Evolutionary conservation across 1,284 basidiomycete genomes (phyloP).

Genomic region (Tilletia walkeri): DNA sequence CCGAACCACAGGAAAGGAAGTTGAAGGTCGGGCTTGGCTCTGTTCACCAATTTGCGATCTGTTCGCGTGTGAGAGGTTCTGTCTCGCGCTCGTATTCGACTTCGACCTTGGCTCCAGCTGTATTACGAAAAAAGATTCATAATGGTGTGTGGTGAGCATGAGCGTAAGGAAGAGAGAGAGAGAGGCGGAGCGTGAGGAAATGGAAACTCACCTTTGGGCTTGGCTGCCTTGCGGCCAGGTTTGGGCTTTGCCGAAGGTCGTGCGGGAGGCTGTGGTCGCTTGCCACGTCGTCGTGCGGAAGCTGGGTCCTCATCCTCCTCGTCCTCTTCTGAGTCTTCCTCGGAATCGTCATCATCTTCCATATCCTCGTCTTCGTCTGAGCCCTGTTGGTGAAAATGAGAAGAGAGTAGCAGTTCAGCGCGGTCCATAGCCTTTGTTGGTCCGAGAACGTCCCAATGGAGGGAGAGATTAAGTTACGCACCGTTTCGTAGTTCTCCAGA

Average conservation of each 20-base stretch:
- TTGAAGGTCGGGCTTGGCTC: neutral
- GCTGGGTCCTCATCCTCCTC: slow-evolving; percentile 36
- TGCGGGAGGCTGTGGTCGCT: neutral
- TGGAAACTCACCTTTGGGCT: slow-evolving; percentile 21
- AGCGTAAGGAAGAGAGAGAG: neutral
- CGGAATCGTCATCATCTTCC: slow-evolving; percentile 16
- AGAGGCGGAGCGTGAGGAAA: neutral
- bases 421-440: neutral
- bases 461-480: neutral
- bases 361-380: slow-evolving; percentile 18
- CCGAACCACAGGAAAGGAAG: neutral
- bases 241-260: neutral
- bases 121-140: neutral
- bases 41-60: slow-evolving; percentile 48
- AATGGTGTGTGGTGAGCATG: neutral
- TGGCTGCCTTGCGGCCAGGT: slow-evolving; percentile 19
- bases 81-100: slow-evolving; percentile 93
- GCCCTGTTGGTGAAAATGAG: neutral
- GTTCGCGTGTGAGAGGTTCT: slow-evolving; percentile 63
- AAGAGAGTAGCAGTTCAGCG: neutral
- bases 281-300: slow-evolving; percentile 24
- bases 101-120: slow-evolving; percentile 68
- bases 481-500: slow-evolving; percentile 18
- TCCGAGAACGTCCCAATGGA: no score
- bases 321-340: slow-evolving; percentile 33